These are phyloP conservation scores for Entomophthora muscae DNA, from an alignment of 371 early-diverging fungal species.

Conservation along the genomic window DNA sequence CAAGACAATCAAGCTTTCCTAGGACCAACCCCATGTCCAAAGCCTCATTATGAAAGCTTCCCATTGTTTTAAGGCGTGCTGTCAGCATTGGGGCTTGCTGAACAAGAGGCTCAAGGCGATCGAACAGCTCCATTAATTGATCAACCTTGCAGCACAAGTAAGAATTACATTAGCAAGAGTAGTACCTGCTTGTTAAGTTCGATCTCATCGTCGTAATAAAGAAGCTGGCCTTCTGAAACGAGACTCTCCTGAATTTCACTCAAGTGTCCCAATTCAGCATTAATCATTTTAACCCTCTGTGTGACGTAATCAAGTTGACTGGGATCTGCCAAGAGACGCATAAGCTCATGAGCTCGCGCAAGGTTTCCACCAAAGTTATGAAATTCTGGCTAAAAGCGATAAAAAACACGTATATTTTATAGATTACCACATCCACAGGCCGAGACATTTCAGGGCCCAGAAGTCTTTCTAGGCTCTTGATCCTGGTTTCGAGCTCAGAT, in stretches of 20 bases:
- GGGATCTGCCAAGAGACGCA: not conserved
- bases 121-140: not conserved
- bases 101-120: not conserved
- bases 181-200: not conserved
- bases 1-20: not conserved
- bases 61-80: not conserved
- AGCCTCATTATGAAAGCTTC: conserved; percentile 3
- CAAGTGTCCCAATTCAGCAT: not conserved
- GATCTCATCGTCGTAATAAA: not conserved
- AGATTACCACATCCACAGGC: conserved; percentile 3
- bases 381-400: conserved; percentile 1
- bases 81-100: not conserved
- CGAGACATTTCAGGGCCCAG: not conserved
- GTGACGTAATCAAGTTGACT: not conserved
- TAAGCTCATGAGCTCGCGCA: not conserved
- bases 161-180: not conserved
- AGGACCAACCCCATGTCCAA: not conserved
- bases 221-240: not conserved
- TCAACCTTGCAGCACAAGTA: not conserved
- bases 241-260: not conserved
- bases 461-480: not conserved
- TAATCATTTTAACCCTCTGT: not conserved
- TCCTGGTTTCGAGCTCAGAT: not conserved
- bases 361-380: conserved; percentile 1
- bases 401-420: too few species aligned